Percentiles rank a stretch among this genome's conserved stretches.
These are phyloP conservation scores for Teratosphaeria destructans DNA, from an alignment of 2,329 filamentous ascomycete genomes.

Conservation along the genomic window DNA sequence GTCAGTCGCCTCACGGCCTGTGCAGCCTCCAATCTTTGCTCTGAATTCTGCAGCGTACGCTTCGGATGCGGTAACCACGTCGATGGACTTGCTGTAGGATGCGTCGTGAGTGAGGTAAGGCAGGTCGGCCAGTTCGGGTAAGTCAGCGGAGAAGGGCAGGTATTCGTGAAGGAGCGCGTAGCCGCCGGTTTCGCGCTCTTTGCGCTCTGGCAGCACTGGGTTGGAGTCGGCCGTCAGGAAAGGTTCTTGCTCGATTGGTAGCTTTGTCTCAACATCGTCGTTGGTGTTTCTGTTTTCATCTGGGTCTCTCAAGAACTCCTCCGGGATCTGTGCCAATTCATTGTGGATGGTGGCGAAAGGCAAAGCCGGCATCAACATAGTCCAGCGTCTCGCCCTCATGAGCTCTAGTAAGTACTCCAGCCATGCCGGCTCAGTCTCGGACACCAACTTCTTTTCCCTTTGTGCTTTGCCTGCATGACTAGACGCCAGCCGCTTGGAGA, in stretches of 20 bases:
- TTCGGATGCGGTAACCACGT: conserved; percentile 35
- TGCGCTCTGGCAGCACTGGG: conserved; percentile 17
- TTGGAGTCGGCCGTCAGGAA: conserved; percentile 26
- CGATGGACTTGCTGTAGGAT: conserved; percentile 24
- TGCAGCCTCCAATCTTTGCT: conserved; percentile 57
- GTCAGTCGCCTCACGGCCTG: conserved; percentile 25
- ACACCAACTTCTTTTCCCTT: conserved; percentile 45
- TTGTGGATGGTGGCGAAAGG: conserved; percentile 63
- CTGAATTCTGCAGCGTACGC: conserved; percentile 52
- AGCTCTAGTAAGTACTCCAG: conserved; percentile 69
- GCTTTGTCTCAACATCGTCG: neutral
- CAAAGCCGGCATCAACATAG: conserved; percentile 62
- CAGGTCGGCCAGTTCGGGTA: conserved; percentile 39
- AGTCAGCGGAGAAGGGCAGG: conserved; percentile 38
- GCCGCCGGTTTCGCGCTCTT: conserved; percentile 42
- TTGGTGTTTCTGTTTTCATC: conserved; percentile 1
- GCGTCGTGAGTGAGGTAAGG: conserved; percentile 59
- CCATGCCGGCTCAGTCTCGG: conserved; percentile 62
- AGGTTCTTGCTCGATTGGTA: conserved; percentile 15
- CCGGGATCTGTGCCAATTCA: conserved; percentile 62
- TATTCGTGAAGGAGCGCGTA: conserved; percentile 32
- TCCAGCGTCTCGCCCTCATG: conserved; percentile 65
- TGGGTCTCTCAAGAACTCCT: conserved; percentile 43
- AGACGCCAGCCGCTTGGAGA: conserved; percentile 49
- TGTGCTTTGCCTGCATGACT: conserved; percentile 18